Percentiles rank a stretch among this genome's conserved stretches.
These are phyloP conservation scores for Fusarium sp. DNA, from an alignment of 2,329 filamentous ascomycete genomes.

Conservation along the genomic window DNA sequence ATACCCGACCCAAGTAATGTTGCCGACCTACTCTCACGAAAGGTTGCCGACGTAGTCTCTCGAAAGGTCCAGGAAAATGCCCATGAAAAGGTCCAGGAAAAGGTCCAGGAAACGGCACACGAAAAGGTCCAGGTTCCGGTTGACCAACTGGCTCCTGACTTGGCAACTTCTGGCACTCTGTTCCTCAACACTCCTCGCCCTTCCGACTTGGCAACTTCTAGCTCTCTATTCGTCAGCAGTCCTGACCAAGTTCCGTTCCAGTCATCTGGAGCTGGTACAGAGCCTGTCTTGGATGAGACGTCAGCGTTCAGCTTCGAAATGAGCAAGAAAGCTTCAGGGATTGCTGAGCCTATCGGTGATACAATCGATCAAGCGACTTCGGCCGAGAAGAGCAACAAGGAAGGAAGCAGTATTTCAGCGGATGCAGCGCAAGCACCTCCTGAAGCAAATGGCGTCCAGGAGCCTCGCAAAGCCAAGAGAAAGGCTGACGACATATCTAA, in stretches of 20 bases:
- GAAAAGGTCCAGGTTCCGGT: neutral
- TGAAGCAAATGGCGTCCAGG: neutral
- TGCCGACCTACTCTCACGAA: neutral
- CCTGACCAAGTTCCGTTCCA: slow-evolving; percentile 15
- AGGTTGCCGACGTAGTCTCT: neutral
- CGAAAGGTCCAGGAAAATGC: neutral
- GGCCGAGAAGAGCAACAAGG: slow-evolving; percentile 1
- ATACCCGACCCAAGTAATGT: neutral
- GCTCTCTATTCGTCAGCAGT: slow-evolving; percentile 49
- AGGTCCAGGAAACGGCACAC: too few species aligned
- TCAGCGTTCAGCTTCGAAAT: slow-evolving; percentile 48
- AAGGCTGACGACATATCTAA: slow-evolving; percentile 47
- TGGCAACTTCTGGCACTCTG: slow-evolving; percentile 47
- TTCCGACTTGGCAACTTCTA: slow-evolving; percentile 45
- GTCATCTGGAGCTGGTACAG: neutral
- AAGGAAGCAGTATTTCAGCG: neutral
- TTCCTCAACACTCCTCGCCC: slow-evolving; percentile 47
- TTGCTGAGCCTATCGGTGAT: neutral
- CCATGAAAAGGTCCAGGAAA: neutral
- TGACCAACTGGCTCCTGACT: slow-evolving; percentile 13
- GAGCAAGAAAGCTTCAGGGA: slow-evolving; percentile 40
- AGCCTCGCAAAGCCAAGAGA: slow-evolving; percentile 37
- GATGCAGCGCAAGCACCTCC: neutral
- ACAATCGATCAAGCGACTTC: neutral
- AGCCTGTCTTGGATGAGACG: slow-evolving; percentile 42